phyloP scores from a whole-genome alignment of 768 basidiomycete species.

The Pholiota molesta region DNA sequence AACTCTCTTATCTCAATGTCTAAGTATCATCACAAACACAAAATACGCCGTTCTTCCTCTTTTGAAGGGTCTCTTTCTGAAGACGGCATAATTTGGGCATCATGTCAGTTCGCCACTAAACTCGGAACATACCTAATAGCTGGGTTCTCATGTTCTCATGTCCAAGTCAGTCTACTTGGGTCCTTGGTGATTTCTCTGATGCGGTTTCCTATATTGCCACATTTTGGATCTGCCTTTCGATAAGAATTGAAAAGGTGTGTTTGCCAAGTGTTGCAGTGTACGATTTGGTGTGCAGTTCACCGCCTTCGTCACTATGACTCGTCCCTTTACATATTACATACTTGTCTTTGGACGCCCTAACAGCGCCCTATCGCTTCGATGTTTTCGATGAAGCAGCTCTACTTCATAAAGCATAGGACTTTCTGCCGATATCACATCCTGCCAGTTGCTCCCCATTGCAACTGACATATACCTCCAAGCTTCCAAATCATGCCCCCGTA shows the following conservation, averaged over 20 bases:
- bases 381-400: neutral
- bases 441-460: neutral
- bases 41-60: no score
- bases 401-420: neutral
- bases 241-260: neutral
- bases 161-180: neutral
- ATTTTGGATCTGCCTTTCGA: neutral
- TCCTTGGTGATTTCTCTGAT: neutral
- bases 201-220: neutral
- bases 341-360: neutral
- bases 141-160: no score
- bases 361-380: neutral
- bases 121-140: no score
- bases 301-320: neutral
- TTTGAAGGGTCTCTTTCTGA: no score
- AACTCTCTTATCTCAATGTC: no score
- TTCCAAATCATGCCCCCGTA: neutral
- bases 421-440: neutral
- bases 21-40: no score
- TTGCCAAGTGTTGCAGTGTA: neutral
- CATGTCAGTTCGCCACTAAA: no score
- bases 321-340: neutral
- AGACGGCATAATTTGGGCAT: no score
- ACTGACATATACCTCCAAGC: neutral
- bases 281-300: neutral